Evolutionary conservation across 139 green algal genomes (phyloP).

Genomic region (Eudorina sp.): DNA sequence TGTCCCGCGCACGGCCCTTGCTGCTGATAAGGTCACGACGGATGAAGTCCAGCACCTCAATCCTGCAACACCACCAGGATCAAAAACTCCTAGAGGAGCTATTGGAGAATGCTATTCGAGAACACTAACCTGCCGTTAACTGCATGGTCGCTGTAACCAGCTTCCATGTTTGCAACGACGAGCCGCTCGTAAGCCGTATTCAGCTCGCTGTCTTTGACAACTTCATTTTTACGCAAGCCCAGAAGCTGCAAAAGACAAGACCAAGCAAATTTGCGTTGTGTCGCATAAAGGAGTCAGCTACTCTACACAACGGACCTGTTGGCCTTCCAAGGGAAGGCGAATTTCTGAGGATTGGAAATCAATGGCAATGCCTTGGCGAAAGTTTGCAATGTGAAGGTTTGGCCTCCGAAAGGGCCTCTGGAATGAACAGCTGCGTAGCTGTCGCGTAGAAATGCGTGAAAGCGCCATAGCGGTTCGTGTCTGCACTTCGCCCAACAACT

Average conservation of each 20-base stretch:
- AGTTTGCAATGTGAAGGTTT: not conserved
- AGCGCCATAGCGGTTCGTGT: no score
- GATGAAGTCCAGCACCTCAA: constrained; percentile 67
- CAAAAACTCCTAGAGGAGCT: not conserved
- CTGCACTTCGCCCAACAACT: no score
- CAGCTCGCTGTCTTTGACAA: constrained; percentile 60
- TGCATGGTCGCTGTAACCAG: constrained; percentile 64
- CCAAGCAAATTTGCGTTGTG: no score
- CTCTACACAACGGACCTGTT: constrained; percentile 1
- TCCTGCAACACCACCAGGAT: constrained; percentile 43
- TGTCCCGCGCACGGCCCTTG: constrained; percentile 43
- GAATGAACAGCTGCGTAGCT: not conserved
- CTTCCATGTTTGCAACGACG: constrained; percentile 31
- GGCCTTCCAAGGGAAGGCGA: constrained; percentile 28
- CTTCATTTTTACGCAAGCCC: constrained; percentile 57
- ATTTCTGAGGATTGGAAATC: not conserved
- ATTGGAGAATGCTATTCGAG: no score
- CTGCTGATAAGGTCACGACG: constrained; percentile 54
- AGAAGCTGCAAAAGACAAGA: constrained; percentile 61
- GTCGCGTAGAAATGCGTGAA: not conserved
- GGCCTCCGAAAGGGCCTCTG: not conserved
- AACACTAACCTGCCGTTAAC: not conserved
- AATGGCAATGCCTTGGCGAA: not conserved
- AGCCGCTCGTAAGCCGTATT: constrained; percentile 63
- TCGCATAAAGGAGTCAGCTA: not conserved